Evolutionary conservation across 495 filamentous ascomycete genomes (phyloP), one percentile per base, ranked within the genome.

Genomic region (Geopyxis carbonaria): DNA sequence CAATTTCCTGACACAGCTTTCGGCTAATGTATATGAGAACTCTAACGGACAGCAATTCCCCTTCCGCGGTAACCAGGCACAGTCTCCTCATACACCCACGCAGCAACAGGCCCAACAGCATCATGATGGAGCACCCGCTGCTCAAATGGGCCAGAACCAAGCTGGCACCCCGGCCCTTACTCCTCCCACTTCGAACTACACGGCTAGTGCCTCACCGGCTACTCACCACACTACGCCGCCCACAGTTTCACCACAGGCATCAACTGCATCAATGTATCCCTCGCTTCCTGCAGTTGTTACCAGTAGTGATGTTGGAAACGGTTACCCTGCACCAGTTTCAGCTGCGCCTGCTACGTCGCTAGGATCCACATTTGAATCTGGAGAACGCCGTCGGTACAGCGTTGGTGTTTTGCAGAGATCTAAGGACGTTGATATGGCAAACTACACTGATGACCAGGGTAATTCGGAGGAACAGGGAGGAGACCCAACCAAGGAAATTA

Each of bases 1-100:
- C 59, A 76, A 84, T 43, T 78, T 93, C 62, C 67, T 99, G 25
- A 81, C 93, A 59, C 82, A 93, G 59, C 84, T 95, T 67, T 85
- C 93, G 51, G 69, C 75, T 45, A 93, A 87, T 5, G 78, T 94
- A 20, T 95, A 94, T 56, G 87, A 94, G 59, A 87, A 73, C 51
- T 23, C 8, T 11, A 21, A 33, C 13, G 11, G 13, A 2, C 27
- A 33, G 13, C 27, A 41, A 13, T 39, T 28, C 36, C 21, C 36
- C 56, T 77, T 75, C 55, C 78, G 83, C 38, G 63, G 73, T 16
- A 78, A 73, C 48, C 66, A 81, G 40, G 45, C 40, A 8, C 81
- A 80, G n/a, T 81, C 85, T 0, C 75, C 72, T 6, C 65, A 70
- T 36, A 39, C 41, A 20, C 50, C 48, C 4, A 10, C 29, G 11